Evolutionary conservation across 345 rosid species (phyloP).

Genomic region (Lepidium aucheri): DNA sequence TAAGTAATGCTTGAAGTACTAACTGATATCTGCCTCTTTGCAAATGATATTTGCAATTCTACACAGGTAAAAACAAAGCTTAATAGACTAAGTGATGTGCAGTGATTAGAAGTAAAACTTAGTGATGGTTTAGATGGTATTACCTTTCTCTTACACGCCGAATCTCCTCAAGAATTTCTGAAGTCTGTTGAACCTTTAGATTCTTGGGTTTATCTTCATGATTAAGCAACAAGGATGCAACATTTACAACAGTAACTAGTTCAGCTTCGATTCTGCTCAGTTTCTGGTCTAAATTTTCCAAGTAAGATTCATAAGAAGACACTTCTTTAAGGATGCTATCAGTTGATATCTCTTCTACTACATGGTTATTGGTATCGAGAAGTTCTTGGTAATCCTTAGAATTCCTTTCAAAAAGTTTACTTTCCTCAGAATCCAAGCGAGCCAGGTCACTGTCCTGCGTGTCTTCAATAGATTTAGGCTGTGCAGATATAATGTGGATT

Average conservation of each 20-base stretch:
- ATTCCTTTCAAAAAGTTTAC: slow-evolving; percentile 8
- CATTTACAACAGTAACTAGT: slow-evolving; percentile 52
- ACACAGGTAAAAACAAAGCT: background rate
- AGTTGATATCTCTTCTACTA: slow-evolving; percentile 22
- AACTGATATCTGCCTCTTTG: slow-evolving; percentile 14
- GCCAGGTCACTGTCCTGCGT: slow-evolving; percentile 5
- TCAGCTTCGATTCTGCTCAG: slow-evolving; percentile 58
- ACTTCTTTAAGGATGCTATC: slow-evolving; percentile 23
- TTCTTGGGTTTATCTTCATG: slow-evolving; percentile 43
- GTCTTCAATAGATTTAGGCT: slow-evolving; percentile 24
- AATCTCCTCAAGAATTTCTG: slow-evolving; percentile 58
- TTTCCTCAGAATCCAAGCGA: slow-evolving; percentile 15
- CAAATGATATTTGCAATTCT: slow-evolving; percentile 20
- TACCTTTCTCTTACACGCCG: slow-evolving; percentile 52
- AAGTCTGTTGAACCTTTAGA: slow-evolving; percentile 46
- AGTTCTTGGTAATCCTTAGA: slow-evolving; percentile 25
- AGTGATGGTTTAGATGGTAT: background rate
- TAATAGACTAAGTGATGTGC: background rate
- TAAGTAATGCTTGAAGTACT: background rate
- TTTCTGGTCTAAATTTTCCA: slow-evolving; percentile 53
- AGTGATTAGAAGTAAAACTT: background rate
- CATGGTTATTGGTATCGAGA: slow-evolving; percentile 1
- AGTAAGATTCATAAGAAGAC: slow-evolving; percentile 56
- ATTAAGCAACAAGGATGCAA: slow-evolving; percentile 43
- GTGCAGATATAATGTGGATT: slow-evolving; percentile 64